Evolutionary conservation across 2,329 filamentous ascomycete genomes (phyloP).

Genomic region (Blastomyces silverae): DNA sequence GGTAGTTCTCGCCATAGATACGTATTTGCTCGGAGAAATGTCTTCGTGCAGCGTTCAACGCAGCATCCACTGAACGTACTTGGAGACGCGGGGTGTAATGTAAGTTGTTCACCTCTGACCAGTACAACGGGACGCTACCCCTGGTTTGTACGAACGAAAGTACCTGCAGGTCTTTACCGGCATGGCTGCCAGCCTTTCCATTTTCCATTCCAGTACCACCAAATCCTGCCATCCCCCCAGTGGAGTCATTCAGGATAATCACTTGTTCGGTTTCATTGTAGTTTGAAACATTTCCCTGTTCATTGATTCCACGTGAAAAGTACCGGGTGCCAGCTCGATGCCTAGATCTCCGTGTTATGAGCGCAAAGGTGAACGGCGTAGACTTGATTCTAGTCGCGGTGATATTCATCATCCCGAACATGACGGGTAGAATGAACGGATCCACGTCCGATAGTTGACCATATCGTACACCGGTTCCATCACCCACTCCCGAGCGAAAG

Average conservation of each 20-base stretch:
- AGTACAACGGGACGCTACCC: slow-evolving; percentile 91
- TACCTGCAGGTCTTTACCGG: slow-evolving; percentile 73
- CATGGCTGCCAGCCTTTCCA: slow-evolving; percentile 54
- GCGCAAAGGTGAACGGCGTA: slow-evolving; percentile 71
- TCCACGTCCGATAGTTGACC: slow-evolving; percentile 67
- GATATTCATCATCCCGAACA: slow-evolving; percentile 94
- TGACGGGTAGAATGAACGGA: slow-evolving; percentile 88
- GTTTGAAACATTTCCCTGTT: slow-evolving; percentile 91
- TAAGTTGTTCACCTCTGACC: slow-evolving; percentile 91
- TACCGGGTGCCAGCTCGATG: slow-evolving; percentile 87
- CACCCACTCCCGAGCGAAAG: slow-evolving; percentile 59
- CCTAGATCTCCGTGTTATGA: slow-evolving; percentile 84
- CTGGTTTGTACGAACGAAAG: slow-evolving; percentile 93
- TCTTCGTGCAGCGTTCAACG: slow-evolving; percentile 67
- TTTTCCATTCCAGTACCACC: slow-evolving; percentile 70
- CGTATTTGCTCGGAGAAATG: slow-evolving; percentile 93
- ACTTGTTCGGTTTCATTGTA: slow-evolving; percentile 98
- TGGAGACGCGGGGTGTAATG: slow-evolving; percentile 87
- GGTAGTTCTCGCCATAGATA: slow-evolving; percentile 91
- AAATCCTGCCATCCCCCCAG: slow-evolving; percentile 69
- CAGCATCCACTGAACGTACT: slow-evolving; percentile 74
- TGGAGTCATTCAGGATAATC: slow-evolving; percentile 77
- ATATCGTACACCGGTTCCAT: slow-evolving; percentile 41
- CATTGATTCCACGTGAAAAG: slow-evolving; percentile 89
- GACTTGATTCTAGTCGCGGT: slow-evolving; percentile 77